phyloP scores from a whole-genome alignment of 805 yeast species.

The Priceomyces fermenticarens region DNA sequence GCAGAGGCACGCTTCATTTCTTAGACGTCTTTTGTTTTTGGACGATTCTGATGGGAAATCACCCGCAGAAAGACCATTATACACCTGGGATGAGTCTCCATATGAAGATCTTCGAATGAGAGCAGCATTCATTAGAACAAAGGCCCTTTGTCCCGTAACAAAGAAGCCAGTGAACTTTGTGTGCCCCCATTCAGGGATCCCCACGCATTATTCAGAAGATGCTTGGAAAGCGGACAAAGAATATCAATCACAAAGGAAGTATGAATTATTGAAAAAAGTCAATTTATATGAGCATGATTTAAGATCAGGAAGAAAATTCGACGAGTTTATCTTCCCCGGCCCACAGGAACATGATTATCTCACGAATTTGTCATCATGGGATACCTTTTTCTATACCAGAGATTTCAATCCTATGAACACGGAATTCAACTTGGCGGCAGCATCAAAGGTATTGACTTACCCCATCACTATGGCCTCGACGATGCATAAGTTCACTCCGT shows the following conservation, averaged over 20 bases:
- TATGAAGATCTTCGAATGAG: slow-evolving; percentile 81
- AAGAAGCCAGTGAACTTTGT: slow-evolving; percentile 73
- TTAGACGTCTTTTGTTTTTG: slow-evolving; percentile 36
- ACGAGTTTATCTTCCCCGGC: slow-evolving; percentile 92
- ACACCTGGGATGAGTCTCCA: slow-evolving; percentile 92
- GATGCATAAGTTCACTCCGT: slow-evolving; percentile 83
- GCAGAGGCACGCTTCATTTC: slow-evolving; percentile 30
- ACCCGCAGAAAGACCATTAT: slow-evolving; percentile 26
- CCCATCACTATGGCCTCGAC: slow-evolving; percentile 87
- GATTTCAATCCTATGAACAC: slow-evolving; percentile 95
- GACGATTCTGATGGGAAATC: slow-evolving; percentile 27
- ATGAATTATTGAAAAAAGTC: slow-evolving; percentile 77
- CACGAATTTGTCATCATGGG: slow-evolving; percentile 85
- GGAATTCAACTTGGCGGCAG: slow-evolving; percentile 92
- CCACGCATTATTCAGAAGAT: slow-evolving; percentile 87
- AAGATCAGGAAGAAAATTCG: slow-evolving; percentile 89
- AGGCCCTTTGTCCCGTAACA: slow-evolving; percentile 90
- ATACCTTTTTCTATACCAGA: slow-evolving; percentile 87
- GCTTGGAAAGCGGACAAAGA: slow-evolving; percentile 83
- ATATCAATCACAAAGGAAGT: slow-evolving; percentile 65
- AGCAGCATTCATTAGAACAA: slow-evolving; percentile 85
- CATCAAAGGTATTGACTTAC: slow-evolving; percentile 89
- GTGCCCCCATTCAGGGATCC: slow-evolving; percentile 93
- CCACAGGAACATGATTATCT: slow-evolving; percentile 70
- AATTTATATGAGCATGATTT: slow-evolving; percentile 93